These are phyloP conservation scores for Cokeromyces recurvatus DNA, from an alignment of 371 early-diverging fungal genomes.

Conservation along the genomic window DNA sequence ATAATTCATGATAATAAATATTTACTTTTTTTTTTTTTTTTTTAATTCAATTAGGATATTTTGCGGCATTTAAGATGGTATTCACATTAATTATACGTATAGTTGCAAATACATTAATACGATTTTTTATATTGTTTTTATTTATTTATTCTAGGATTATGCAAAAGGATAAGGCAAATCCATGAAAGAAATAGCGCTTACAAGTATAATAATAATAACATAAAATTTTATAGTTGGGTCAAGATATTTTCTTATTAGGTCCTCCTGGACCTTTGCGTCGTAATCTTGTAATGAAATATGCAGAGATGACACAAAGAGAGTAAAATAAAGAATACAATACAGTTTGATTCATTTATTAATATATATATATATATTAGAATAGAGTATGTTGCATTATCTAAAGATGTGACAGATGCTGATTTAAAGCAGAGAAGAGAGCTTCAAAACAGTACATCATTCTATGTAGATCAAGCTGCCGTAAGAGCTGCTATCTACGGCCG, in stretches of 20 bases:
- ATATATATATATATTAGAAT: slow-evolving; percentile 29
- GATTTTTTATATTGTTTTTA: no score
- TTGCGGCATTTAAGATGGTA: slow-evolving; percentile 69
- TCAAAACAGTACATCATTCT: slow-evolving; percentile 63
- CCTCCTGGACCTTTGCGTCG: slow-evolving; percentile 75
- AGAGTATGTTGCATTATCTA: slow-evolving; percentile 76
- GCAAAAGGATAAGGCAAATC: slow-evolving; percentile 57
- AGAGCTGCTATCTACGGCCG: slow-evolving; percentile 80
- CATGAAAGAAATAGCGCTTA: not conserved
- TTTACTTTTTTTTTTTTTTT: not conserved
- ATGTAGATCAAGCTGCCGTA: slow-evolving; percentile 77
- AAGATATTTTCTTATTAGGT: slow-evolving; percentile 84
- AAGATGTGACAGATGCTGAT: slow-evolving; percentile 79
- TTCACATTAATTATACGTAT: no score
- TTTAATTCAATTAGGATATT: no score
- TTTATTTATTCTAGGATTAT: no score
- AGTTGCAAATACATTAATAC: no score
- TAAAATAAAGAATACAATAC: slow-evolving; percentile 43
- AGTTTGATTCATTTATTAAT: slow-evolving; percentile 72
- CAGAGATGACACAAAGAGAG: slow-evolving; percentile 63
- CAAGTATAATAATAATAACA: no score
- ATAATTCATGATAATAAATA: not conserved
- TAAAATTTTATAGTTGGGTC: slow-evolving; percentile 48
- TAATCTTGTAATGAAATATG: slow-evolving; percentile 68
- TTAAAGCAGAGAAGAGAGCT: slow-evolving; percentile 85